Evolutionary conservation across 140 eudicot genomes (phyloP), one percentile per base, ranked within the genome.

Genomic region (Ambrosia hybrid): DNA sequence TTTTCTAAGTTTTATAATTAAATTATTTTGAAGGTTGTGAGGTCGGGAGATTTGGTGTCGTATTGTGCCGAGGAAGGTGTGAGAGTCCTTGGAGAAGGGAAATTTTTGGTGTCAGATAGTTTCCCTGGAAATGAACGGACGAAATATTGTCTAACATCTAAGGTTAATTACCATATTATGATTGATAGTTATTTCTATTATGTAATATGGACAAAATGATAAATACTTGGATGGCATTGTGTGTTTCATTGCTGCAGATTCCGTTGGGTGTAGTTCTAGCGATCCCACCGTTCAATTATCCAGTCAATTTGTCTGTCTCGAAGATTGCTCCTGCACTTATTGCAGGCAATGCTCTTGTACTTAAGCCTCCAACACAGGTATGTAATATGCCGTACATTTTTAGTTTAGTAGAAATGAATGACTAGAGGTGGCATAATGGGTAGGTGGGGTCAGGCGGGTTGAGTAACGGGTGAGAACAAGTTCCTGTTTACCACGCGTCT

Each of bases 41-140:
- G 90, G 74, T 82, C 90, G 2, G 90, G 90, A 34, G 90, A 85
- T 59, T 70, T 85, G 78, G 84, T 85, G 66, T 82, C 90, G 3
- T 85, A 85, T 68, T 73, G 83, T 77, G 91, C 87, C 16, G 87
- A 85, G 75, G 91, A 85, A 74, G 91, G 91, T 14, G 82, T 85
- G 2, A 73, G 91, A 83, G 34, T 82, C 67, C 91, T 83, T 73
- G 91, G 91, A 7, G 83, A 85, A 80, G 91, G 91, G 17, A 85
- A 77, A 80, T 86, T 86, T 77, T 83, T 86, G 70, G 79, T 86
- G 67, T 86, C 91, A 4, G 91, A 86, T 81, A 86, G 88, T 80
- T 86, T 86, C 41, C 91, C 85, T 1, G 91, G 91, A 59, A 83
- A 86, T 68, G 88, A 86, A 30, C 75, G 88, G 33, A 80, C 88